A percentile compares a stretch with the other conserved stretches of the same genome.
Conservation (phyloP, 2,329 filamentous ascomycete genomes). For the Alternaria triticina region DNA sequence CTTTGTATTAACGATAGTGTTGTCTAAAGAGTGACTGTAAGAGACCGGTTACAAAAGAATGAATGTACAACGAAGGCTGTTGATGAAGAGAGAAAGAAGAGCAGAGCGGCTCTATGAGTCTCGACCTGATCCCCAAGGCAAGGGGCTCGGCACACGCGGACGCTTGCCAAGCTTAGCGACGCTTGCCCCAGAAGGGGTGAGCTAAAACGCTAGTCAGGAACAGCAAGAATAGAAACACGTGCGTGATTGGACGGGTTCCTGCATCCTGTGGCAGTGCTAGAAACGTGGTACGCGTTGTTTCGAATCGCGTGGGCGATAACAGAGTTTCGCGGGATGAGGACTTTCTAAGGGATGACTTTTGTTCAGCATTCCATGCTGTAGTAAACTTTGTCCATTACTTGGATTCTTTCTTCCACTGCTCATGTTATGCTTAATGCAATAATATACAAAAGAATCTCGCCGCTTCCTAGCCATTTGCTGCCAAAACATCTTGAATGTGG, state of each 20-base stretch:
- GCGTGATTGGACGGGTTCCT: constrained; percentile 21
- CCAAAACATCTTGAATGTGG: background rate
- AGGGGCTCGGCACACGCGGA: constrained; percentile 5
- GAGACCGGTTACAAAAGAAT: constrained; percentile 11
- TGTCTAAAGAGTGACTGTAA: constrained; percentile 25
- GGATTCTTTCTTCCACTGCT: background rate
- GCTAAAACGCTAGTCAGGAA: constrained; percentile 28
- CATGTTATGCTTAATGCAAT: constrained; percentile 1
- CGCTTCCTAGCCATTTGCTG: background rate
- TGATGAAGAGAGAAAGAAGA: constrained; percentile 9
- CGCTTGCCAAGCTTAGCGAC: constrained; percentile 6
- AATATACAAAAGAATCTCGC: constrained; percentile 17
- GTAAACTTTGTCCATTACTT: background rate
- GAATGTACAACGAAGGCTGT: constrained; percentile 20
- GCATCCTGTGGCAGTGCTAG: constrained; percentile 2
- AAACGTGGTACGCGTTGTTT: background rate
- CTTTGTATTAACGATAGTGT: constrained; percentile 15
- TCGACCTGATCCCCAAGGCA: constrained; percentile 7
- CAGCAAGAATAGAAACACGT: constrained; percentile 18
- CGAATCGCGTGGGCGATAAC: background rate
- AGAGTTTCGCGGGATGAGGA: background rate
- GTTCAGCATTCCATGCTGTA: background rate
- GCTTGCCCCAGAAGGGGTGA: constrained; percentile 10
- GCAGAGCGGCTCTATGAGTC: constrained; percentile 7
- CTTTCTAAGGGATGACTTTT: background rate